Evolutionary conservation across 768 basidiomycete genomes (phyloP).

Genomic region (Hypholoma sublateritium): DNA sequence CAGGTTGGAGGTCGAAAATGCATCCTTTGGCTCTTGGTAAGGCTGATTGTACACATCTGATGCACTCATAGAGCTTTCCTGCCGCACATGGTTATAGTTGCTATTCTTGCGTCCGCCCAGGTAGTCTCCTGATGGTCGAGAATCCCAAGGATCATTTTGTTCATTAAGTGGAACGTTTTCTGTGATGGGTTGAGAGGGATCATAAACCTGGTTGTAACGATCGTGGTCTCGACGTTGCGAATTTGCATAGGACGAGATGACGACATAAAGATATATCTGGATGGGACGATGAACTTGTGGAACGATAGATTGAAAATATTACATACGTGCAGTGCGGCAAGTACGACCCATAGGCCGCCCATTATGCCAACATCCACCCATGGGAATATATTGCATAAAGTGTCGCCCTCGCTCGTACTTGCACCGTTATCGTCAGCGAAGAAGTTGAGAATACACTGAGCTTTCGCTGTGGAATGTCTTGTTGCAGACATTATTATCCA

Average conservation of each 20-base stretch:
- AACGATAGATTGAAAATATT: background rate
- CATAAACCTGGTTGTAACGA: conserved; percentile 74
- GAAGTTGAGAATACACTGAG: conserved; percentile 61
- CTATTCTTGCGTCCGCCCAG: conserved; percentile 18
- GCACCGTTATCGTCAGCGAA: conserved; percentile 45
- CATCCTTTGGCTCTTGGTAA: conserved; percentile 45
- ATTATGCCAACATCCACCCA: conserved; percentile 94
- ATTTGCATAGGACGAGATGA: conserved; percentile 59
- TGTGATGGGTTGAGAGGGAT: conserved; percentile 50
- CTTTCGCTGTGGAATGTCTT: conserved; percentile 70
- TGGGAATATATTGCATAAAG: conserved; percentile 85
- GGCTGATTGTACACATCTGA: conserved; percentile 56
- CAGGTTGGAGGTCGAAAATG: conserved; percentile 29
- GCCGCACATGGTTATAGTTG: conserved; percentile 48
- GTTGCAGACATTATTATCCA: conserved; percentile 83
- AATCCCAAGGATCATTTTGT: conserved; percentile 72
- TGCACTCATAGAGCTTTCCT: conserved; percentile 53
- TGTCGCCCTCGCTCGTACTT: conserved; percentile 52
- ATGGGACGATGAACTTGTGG: background rate
- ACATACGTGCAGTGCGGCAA: conserved; percentile 76
- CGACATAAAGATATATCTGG: conserved; percentile 49
- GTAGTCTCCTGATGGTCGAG: conserved; percentile 48
- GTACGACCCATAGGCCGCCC: conserved; percentile 82
- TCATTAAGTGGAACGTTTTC: conserved; percentile 64
- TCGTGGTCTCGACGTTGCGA: conserved; percentile 80